Conservation (phyloP, 129 eudicot species). For the Centaurea solstitialis region DNA sequence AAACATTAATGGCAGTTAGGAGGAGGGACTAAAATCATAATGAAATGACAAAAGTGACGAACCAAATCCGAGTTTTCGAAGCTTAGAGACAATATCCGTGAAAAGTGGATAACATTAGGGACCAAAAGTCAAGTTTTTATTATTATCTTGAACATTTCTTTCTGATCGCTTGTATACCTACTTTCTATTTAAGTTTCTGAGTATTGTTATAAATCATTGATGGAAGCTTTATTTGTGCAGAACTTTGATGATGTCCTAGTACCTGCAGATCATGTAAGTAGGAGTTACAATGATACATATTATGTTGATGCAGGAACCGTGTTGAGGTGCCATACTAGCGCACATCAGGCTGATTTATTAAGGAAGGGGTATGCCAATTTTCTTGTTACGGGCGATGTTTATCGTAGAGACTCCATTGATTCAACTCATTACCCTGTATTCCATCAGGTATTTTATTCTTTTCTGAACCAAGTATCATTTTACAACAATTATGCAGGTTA, state of each 20-base stretch:
- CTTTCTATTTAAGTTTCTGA: neutral
- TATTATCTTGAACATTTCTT: neutral
- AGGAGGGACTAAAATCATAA: too few relatives aligned
- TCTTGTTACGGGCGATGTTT: conserved; percentile 96
- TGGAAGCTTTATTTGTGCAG: conserved; percentile 45
- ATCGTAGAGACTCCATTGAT: conserved; percentile 96
- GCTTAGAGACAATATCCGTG: too few relatives aligned
- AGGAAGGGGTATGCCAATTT: conserved; percentile 81
- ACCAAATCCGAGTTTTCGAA: too few relatives aligned
- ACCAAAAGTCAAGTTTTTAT: too few relatives aligned
- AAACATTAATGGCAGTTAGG: too few relatives aligned
- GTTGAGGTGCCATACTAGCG: conserved; percentile 98
- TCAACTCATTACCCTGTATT: conserved; percentile 98
- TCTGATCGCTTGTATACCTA: neutral
- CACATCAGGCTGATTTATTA: conserved; percentile 94
- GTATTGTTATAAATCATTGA: neutral
- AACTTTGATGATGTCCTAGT: conserved; percentile 98
- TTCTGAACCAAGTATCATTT: neutral
- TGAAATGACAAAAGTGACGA: too few relatives aligned
- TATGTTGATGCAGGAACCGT: conserved; percentile 88
- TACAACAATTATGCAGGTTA: neutral
- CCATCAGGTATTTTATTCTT: conserved; percentile 69
- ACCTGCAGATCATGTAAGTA: conserved; percentile 95
- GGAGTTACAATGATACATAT: conserved; percentile 97
- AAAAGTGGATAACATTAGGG: too few relatives aligned